Evolutionary conservation across 148 eudicot genomes (phyloP).

Genomic region (Pharnaceum exiguum): DNA sequence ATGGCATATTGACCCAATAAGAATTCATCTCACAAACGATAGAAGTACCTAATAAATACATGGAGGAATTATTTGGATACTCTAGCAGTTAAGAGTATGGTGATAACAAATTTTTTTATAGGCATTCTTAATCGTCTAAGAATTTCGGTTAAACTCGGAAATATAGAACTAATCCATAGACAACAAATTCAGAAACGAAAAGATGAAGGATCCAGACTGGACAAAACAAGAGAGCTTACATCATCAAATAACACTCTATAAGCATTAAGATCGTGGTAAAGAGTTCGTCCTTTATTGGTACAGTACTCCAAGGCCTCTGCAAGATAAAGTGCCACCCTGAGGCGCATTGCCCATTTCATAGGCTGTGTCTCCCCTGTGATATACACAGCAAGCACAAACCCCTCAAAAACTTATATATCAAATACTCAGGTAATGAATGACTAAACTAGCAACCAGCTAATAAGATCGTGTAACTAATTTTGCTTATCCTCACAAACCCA

Average conservation of each 20-base stretch:
- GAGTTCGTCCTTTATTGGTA: conserved; percentile 80
- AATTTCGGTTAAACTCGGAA: background rate
- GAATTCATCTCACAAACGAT: background rate
- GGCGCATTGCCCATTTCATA: conserved; percentile 96
- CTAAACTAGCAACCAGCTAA: background rate
- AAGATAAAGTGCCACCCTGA: conserved; percentile 86
- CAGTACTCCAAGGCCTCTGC: conserved; percentile 94
- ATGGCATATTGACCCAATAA: background rate
- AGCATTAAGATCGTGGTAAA: conserved; percentile 96
- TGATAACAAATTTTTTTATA: background rate
- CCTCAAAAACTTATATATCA: background rate
- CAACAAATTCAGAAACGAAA: background rate
- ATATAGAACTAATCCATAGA: background rate
- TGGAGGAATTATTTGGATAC: background rate
- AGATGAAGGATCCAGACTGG: background rate
- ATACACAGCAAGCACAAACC: conserved; percentile 11
- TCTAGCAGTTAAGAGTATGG: no score
- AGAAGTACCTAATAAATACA: background rate
- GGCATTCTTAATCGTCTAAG: background rate
- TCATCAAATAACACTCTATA: conserved; percentile 91
- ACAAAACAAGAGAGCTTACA: conserved; percentile 34
- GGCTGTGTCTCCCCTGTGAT: conserved; percentile 84
- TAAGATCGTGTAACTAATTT: no score
- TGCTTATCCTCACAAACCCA: no score
- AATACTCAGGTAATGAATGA: background rate